Evolutionary conservation across 2,329 filamentous ascomycete genomes (phyloP), one percentile per base, ranked within the genome.

Genomic region (Talaromyces sp.): DNA sequence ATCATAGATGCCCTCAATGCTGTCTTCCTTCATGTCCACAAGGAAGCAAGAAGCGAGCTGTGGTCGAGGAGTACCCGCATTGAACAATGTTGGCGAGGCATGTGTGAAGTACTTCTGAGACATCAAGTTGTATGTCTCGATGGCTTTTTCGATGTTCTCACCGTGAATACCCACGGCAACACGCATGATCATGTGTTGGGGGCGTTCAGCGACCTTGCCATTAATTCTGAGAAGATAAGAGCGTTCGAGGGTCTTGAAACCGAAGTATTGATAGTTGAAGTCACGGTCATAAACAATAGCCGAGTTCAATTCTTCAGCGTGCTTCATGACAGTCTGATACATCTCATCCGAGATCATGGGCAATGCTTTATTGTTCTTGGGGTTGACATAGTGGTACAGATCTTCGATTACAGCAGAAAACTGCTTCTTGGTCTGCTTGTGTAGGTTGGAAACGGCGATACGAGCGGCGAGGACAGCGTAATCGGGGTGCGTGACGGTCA

Each of bases 351-450:
- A 93, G 75, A 99, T 98, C 95, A 99, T 99, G 65, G 95, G 94
- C 60, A 93, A 94, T 8, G 85, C 77, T 71, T 85, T 89, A 68
- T 84, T 82, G 80, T 97, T 99, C 83, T 92, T 96, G 68, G 94
- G 93, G 83, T 99, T 99, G 80, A 96, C 84, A 80, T 97, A 99
- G 83, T 95, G 86, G 83, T 94, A 97, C 49, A 99, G 88, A 74
- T 99, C 95, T 73, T 88, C 89, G 73, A 99, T 87, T 66, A 99
- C 95, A 59, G 92, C 85, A n/a, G 95, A 98, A 84, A 96, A 99
- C 78, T 98, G 94, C 86, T 99, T 99, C 87, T 98, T 98, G 70
- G 95, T 99, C 86, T 99, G 95, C 84, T 99, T 99, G 89, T 99
- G 95, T 66, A 99, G 90, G 84, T 99, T 99, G 75, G 95, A 99